phyloP scores from a whole-genome alignment of 2,329 filamentous ascomycete species.

The Ophiocordyceps camponoti-saundersi region DNA sequence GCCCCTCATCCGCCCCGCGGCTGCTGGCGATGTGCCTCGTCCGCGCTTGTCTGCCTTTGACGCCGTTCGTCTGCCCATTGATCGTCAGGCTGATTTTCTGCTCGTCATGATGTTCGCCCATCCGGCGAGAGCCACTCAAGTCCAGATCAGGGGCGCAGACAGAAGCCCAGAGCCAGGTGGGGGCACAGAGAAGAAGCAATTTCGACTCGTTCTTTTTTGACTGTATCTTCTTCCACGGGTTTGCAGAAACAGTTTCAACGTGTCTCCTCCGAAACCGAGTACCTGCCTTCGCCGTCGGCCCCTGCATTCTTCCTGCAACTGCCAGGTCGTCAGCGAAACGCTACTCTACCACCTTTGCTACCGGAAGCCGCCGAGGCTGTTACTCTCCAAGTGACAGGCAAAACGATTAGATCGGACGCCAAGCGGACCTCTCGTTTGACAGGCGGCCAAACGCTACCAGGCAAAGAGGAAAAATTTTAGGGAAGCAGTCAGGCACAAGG shows the following conservation, averaged over 20 bases:
- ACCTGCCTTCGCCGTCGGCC: conserved; percentile 4
- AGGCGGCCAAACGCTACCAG: not conserved
- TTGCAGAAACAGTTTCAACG: conserved; percentile 9
- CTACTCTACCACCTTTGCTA: not conserved
- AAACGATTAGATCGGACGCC: conserved; percentile 10
- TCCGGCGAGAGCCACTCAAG: too few species aligned
- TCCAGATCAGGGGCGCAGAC: not conserved
- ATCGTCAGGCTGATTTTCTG: not conserved
- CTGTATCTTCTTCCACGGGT: not conserved
- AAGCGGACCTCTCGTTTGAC: conserved; percentile 4
- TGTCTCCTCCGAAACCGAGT: conserved; percentile 14
- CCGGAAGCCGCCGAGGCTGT: conserved; percentile 1
- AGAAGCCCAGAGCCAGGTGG: not conserved
- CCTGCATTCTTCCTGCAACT: conserved; percentile 1
- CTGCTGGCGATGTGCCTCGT: not conserved
- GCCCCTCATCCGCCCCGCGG: conserved; percentile 7
- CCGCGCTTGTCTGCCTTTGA: not conserved
- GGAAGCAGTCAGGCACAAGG: not conserved
- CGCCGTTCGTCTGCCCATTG: not conserved
- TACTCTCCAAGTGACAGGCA: not conserved
- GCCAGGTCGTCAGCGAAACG: not conserved
- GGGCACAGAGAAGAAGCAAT: not conserved
- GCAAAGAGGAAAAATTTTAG: not conserved
- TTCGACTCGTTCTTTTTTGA: not conserved
- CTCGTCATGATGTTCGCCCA: not conserved